phyloP scores from a whole-genome alignment of 441 rosid genomes.

The Bocquillonia castaneifolia region DNA sequence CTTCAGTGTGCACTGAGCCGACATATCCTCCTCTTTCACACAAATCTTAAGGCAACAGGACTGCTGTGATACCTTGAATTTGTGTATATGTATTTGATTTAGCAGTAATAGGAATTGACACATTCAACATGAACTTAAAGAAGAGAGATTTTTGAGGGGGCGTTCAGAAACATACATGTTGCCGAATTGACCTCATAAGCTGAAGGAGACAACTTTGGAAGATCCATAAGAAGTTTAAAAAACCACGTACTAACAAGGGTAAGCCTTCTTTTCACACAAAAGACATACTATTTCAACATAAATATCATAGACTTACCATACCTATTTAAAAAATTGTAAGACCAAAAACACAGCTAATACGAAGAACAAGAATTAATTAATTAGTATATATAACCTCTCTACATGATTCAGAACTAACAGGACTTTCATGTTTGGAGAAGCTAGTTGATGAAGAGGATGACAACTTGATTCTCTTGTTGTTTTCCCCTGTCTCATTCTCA shows the following conservation, averaged over 20 bases:
- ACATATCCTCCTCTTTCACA: too few species aligned
- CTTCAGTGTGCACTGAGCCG: too few species aligned
- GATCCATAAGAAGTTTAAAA: not conserved
- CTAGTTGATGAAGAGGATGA: conserved; percentile 32
- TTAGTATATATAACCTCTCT: conserved; percentile 24
- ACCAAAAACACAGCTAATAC: not conserved
- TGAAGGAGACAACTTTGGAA: not conserved
- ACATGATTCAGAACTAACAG: conserved; percentile 24
- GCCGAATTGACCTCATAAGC: not conserved
- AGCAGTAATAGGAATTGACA: not conserved
- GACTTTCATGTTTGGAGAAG: conserved; percentile 18
- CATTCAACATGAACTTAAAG: not conserved
- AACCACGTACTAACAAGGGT: not conserved
- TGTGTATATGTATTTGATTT: not conserved
- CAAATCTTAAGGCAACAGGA: not conserved
- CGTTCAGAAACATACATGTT: not conserved
- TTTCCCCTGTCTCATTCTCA: conserved; percentile 24
- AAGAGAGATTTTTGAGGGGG: not conserved
- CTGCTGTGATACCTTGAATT: not conserved
- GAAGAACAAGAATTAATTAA: not conserved
- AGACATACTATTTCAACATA: not conserved
- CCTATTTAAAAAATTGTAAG: not conserved
- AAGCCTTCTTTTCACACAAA: not conserved
- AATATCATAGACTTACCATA: too few species aligned
- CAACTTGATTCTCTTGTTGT: conserved; percentile 30